phyloP scores from a whole-genome alignment of 345 rosid genomes.

The Salix brachista region DNA sequence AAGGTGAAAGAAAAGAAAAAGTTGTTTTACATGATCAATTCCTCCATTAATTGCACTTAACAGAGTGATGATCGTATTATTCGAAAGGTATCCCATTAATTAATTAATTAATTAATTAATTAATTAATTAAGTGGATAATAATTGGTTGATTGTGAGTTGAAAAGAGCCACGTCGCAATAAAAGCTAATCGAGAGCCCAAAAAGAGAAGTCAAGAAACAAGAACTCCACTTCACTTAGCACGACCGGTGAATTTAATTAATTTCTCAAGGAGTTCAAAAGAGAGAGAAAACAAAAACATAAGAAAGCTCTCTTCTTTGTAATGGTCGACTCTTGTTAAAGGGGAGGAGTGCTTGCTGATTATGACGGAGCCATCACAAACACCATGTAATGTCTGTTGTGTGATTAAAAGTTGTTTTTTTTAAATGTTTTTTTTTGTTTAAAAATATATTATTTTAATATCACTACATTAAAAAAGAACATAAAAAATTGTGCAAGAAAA shows the following conservation, averaged over 20 bases:
- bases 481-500: no score
- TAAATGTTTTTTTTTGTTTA: no score
- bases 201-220: constrained; percentile 4
- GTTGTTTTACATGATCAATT: neutral
- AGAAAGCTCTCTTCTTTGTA: neutral
- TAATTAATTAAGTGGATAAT: neutral
- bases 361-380: constrained; percentile 16
- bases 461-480: no score
- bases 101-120: neutral
- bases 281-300: neutral
- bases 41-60: constrained; percentile 15
- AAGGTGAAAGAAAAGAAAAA: neutral
- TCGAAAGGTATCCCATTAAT: neutral
- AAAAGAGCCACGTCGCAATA: constrained; percentile 14
- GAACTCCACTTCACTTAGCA: neutral
- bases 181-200: neutral
- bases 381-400: neutral
- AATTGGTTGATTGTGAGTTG: constrained; percentile 26
- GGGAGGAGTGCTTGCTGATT: constrained; percentile 6
- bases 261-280: neutral
- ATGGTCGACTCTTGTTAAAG: neutral
- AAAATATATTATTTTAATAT: no score
- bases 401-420: no score
- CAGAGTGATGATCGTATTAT: neutral
- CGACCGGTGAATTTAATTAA: neutral